These are phyloP conservation scores for Pseudocercospora fijiensis DNA, from an alignment of 2,329 filamentous ascomycete species.

Conservation along the genomic window DNA sequence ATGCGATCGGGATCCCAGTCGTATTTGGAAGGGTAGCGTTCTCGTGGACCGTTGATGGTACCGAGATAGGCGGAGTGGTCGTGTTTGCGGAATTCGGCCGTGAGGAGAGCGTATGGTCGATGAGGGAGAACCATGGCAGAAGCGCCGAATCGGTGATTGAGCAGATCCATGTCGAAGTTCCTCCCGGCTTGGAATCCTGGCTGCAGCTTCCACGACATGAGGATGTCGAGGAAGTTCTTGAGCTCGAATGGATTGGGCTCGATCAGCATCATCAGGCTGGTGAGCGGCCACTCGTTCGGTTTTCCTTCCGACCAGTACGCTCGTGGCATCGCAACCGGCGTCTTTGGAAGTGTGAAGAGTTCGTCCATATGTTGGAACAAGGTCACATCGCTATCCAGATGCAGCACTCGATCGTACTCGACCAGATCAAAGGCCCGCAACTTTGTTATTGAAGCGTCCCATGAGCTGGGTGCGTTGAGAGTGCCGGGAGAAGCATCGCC, in stretches of 20 bases:
- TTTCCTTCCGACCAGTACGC: slow-evolving; percentile 66
- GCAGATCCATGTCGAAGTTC: slow-evolving; percentile 43
- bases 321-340: slow-evolving; percentile 62
- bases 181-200: slow-evolving; percentile 43
- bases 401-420: slow-evolving; percentile 59
- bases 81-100: slow-evolving; percentile 61
- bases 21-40: slow-evolving; percentile 41
- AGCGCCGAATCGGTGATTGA: slow-evolving; percentile 62
- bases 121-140: slow-evolving; percentile 65
- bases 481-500: slow-evolving; percentile 30
- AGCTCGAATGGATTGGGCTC: slow-evolving; percentile 59
- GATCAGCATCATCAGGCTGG: slow-evolving; percentile 62
- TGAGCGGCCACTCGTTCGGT: slow-evolving; percentile 49
- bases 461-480: slow-evolving; percentile 42
- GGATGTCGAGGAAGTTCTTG: slow-evolving; percentile 40
- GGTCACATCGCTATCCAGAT: slow-evolving; percentile 63
- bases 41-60: slow-evolving; percentile 46
- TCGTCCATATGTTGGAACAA: slow-evolving; percentile 67
- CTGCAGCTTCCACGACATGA: slow-evolving; percentile 37
- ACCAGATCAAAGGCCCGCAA: slow-evolving; percentile 67
- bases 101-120: slow-evolving; percentile 60
- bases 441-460: slow-evolving; percentile 64
- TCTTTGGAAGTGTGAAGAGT: slow-evolving; percentile 64
- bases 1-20: slow-evolving; percentile 60
- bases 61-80: slow-evolving; percentile 56